Evolutionary conservation across 2,329 filamentous ascomycete species (phyloP), one percentile per base, ranked within the genome.

Genomic region (Nigrospora sphaerica): DNA sequence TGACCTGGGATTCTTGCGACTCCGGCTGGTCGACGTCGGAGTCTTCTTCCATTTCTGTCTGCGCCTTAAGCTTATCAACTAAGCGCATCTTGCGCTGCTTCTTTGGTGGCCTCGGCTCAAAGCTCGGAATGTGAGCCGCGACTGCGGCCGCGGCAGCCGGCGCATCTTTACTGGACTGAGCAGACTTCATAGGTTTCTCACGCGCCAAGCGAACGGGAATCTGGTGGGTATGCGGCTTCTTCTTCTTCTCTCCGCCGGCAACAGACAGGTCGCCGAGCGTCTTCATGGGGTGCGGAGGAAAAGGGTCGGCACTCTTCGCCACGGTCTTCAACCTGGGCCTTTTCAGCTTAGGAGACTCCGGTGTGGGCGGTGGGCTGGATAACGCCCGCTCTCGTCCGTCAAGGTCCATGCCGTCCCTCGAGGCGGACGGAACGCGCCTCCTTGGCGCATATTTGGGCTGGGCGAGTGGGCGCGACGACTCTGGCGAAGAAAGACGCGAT

Each of bases 331-430:
- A 38, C 32, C 49, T 44, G 43, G 48, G 11, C 33, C 16, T 37
- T n/a, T 12, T 40, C 23, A 41, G 16, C 43, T 44, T 57, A 12
- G 53, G 50, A 1, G 52, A 44, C 11, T 54, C 57, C 5, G 60
- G 61, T 11, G 61, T 63, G 1, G 49, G 57, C 12, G 61, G 61
- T 6, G 61, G 60, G 35, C 60, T 64, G 12, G 61, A 64, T 41
- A 60, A 32, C 32, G 50, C 56, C 6, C 55, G 40, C 40, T 50
- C 52, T 31, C 42, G 35, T 9, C 37, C 32, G 32, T 60, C 56
- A 10, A 54, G 41, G 39, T 58, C 55, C 48, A 57, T 57, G 17
- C 46, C 44, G 39, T 58, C 53, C 13, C 54, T 46, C 12, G 56
- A 51, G 33, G 34, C 18, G n/a, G 50, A 46, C 33, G 39, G 55